Evolutionary conservation across 2,329 filamentous ascomycete genomes (phyloP).

Genomic region (Aspergillus costaricaensis): DNA sequence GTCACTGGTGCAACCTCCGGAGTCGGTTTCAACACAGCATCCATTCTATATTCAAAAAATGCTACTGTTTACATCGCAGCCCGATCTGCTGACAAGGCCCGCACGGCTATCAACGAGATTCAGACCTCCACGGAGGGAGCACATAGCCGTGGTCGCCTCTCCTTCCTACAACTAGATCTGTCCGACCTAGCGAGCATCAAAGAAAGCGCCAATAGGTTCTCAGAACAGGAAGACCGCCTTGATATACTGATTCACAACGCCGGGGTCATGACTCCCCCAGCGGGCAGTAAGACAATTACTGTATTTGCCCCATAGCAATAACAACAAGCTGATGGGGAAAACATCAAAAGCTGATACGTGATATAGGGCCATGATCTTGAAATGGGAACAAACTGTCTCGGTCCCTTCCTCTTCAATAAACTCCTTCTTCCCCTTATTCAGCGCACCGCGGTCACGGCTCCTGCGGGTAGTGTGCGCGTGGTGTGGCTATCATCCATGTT

Average conservation of each 20-base stretch:
- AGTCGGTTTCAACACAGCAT: too few relatives aligned
- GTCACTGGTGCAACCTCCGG: too few relatives aligned
- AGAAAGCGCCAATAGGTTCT: slow-evolving; percentile 36
- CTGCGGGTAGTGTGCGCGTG: slow-evolving; percentile 35
- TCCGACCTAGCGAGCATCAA: slow-evolving; percentile 17
- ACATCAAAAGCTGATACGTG: too few relatives aligned
- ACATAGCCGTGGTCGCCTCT: slow-evolving; percentile 28
- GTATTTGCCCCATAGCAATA: too few relatives aligned
- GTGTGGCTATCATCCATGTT: slow-evolving; percentile 34
- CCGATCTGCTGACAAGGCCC: slow-evolving; percentile 50
- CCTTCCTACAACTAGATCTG: slow-evolving; percentile 51
- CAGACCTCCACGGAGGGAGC: slow-evolving; percentile 35
- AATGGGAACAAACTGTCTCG: slow-evolving; percentile 45
- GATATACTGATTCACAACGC: slow-evolving; percentile 47
- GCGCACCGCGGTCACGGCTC: slow-evolving; percentile 28
- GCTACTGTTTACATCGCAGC: slow-evolving; percentile 59
- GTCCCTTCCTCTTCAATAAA: slow-evolving; percentile 44
- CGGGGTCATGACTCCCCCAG: slow-evolving; percentile 22
- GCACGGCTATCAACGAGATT: slow-evolving; percentile 50
- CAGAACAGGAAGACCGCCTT: slow-evolving; percentile 36
- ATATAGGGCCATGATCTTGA: slow-evolving; percentile 20
- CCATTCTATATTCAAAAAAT: slow-evolving; percentile 56
- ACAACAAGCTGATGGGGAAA: too few relatives aligned
- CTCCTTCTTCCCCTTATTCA: slow-evolving; percentile 39
- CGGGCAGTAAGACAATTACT: too few relatives aligned